These are phyloP conservation scores for Paracamarosporium sp. DNA, from an alignment of 2,329 filamentous ascomycete genomes.

Conservation along the genomic window DNA sequence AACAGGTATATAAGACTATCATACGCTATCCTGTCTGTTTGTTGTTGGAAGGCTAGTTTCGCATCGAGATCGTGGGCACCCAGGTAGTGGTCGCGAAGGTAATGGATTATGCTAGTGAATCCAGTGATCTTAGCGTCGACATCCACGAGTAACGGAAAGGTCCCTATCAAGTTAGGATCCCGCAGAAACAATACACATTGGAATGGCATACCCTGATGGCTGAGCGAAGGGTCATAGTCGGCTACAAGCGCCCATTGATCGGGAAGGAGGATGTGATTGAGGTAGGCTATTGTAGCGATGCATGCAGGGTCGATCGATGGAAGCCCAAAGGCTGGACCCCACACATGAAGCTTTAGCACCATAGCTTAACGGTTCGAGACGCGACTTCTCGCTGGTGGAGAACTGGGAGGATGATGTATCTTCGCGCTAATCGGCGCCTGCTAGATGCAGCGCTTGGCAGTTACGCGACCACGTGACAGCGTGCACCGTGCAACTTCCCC, in stretches of 20 bases:
- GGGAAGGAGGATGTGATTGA: constrained; percentile 67
- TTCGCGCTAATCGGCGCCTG: not conserved
- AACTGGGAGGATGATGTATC: not conserved
- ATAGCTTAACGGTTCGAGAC: constrained; percentile 37
- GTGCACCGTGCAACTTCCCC: constrained; percentile 1
- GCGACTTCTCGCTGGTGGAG: not conserved
- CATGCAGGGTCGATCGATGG: constrained; percentile 93
- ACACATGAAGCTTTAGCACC: constrained; percentile 81
- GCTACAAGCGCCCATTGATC: constrained; percentile 52
- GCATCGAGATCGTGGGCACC: constrained; percentile 37
- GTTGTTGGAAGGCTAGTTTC: constrained; percentile 36
- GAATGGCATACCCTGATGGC: constrained; percentile 61
- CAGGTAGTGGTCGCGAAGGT: constrained; percentile 53
- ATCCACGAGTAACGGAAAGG: constrained; percentile 65
- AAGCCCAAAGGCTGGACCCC: constrained; percentile 86
- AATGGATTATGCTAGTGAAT: constrained; percentile 66
- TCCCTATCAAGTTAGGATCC: constrained; percentile 48
- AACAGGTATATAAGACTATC: not conserved
- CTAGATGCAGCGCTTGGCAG: not conserved
- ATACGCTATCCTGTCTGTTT: constrained; percentile 52
- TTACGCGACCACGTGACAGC: constrained; percentile 9
- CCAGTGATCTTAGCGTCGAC: constrained; percentile 63
- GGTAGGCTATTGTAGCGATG: constrained; percentile 80
- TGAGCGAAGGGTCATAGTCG: constrained; percentile 69
- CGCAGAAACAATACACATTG: not conserved